Base-by-base conservation (phyloP, 2,329 filamentous ascomycete species). In the Penicillium sp. region DNA sequence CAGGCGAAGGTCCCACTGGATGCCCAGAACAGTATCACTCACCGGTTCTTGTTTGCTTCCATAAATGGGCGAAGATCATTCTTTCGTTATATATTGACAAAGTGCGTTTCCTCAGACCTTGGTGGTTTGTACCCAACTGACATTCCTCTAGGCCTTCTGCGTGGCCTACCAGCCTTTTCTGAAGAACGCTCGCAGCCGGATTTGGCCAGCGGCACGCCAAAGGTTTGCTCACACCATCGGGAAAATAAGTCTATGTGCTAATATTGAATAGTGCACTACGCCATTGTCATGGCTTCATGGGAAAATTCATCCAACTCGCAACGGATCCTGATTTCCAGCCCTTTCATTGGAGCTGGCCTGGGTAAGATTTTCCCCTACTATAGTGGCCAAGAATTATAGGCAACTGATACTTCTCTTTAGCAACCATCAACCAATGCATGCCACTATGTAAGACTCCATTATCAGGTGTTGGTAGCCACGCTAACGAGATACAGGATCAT, bases 331-430 rank as follows among this genome's bases (percentile, higher is more conserved):
- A 78, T 45, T 76, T 80, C 40, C 75, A 79, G 56, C 76, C 76
- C 0, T 79, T 80, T 46, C 74, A 78, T 46, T 80, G 78, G 78
- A 77, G 74, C 56, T 79, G 77, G 77, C 76, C 77, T 38, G 75
- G 76, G 69, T 73, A 59, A 61, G 69, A 53, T 14, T 37, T 10
- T 10, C 11, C 2, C 5, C 37, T 20, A 26, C n/a, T 13, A 32
- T 18, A 10, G 20, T n/a, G 8, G 5, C 2, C 11, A 34, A 16
- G 16, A 24, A 31, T 16, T 5, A 35, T n/a, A 14, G 31, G 5
- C 16, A 32, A 43, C 65, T 66, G 50, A 70, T 43, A 11, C n/a
- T 29, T 52, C 9, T 16, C 50, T 11, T n/a, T 29, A 73, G 70
- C 4, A 76, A 73, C 44, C 73, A 76, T 53, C 75, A 77, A 56